Base-by-base conservation (phyloP, 257 asterid species). In the Nicotiana attenuata region DNA sequence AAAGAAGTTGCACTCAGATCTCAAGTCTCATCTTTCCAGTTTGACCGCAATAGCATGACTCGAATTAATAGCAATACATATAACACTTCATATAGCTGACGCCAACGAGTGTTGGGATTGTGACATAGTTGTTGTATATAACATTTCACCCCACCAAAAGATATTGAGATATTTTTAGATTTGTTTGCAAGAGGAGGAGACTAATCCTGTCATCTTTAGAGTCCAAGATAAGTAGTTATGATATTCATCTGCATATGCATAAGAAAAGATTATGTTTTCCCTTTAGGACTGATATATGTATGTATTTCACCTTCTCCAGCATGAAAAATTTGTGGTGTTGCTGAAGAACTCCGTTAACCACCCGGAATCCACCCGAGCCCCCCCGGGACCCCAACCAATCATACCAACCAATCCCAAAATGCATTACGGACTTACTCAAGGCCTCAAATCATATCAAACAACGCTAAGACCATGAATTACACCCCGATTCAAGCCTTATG, bases 281-380 rank as follows among this genome's bases (percentile, higher is more conserved):
- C 63, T 0, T 47, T 24, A 26, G 38, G 41, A 16, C 28, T 80
- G 65, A 80, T 33, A 80, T 22, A 28, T 26, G 28, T 14, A 5
- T 50, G 81, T 82, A 13, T 66, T 79, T 84, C 38, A 28, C 71
- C 50, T 65, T 73, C 56, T 82, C 52, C 97, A 96, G 99, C 87
- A 87, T 17, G 99, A 96, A 84, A 93, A 92, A 84, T 96, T 96
- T 56, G 97, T 93, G 13, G 75, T 89, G 19, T 19, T 93, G 88
- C 84, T 96, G 66, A 87, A 91, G 15, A 87, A 89, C 80, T n/a
- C n/a, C n/a, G n/a, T n/a, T n/a, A n/a, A n/a, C n/a, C n/a, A n/a
- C n/a, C n/a, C n/a, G n/a, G n/a, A n/a, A n/a, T n/a, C n/a, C n/a
- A n/a, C n/a, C n/a, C n/a, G n/a, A n/a, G n/a, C n/a, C n/a, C n/a